Percentiles rank a stretch among this genome's conserved stretches.
phyloP scores from a whole-genome alignment of 768 basidiomycete species.

The Kwoniella bestiolae region DNA sequence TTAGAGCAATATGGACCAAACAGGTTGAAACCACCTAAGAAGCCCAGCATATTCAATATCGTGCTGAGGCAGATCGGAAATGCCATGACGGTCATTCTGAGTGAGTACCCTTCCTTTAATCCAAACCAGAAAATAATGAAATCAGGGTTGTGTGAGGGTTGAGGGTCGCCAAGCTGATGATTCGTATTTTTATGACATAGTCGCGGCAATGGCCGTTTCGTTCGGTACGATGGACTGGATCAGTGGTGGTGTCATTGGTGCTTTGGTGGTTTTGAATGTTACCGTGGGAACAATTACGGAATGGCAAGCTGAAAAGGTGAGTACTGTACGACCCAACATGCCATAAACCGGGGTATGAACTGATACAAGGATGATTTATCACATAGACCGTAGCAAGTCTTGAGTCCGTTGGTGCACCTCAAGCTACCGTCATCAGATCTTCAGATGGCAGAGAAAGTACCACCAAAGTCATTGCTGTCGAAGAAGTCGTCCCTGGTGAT shows the following conservation, averaged over 20 bases:
- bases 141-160: no score
- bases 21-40: conserved; percentile 53
- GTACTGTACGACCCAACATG: neutral
- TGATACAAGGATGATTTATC: neutral
- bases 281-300: conserved; percentile 55
- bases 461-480: conserved; percentile 44
- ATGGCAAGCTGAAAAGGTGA: conserved; percentile 58
- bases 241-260: conserved; percentile 61
- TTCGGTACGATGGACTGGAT: conserved; percentile 66
- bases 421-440: conserved; percentile 56
- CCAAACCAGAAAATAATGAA: neutral
- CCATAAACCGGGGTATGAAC: neutral
- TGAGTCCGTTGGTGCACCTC: conserved; percentile 58
- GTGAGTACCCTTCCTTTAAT: conserved; percentile 27
- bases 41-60: conserved; percentile 48
- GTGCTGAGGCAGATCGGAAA: conserved; percentile 54
- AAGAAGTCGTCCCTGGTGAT: conserved; percentile 61
- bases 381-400: conserved; percentile 58
- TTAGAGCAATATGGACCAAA: conserved; percentile 53
- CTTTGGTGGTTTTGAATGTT: conserved; percentile 56
- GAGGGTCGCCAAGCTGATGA: neutral
- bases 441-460: conserved; percentile 10
- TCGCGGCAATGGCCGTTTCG: conserved; percentile 62
- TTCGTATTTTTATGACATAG: no score
- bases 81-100: conserved; percentile 50